Evolutionary conservation across 202 grass and related monocot species (phyloP), one percentile per base, ranked within the genome.

Genomic region (Carex sylvatica): DNA sequence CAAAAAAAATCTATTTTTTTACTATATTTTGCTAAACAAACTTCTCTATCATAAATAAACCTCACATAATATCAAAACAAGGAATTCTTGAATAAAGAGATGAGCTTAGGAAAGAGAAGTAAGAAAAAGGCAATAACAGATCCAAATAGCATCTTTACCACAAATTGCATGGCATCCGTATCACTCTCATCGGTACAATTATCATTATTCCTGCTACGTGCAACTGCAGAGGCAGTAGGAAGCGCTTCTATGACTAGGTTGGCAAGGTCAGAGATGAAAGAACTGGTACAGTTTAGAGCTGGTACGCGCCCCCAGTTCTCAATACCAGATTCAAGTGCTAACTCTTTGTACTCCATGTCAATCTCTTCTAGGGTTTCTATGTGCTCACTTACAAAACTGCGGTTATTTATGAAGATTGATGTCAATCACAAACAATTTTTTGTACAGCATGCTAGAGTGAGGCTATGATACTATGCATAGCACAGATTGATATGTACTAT

Each of bases 311-410:
- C 93, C 96, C 96, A 96, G 78, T 99, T 92, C 72, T 99, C 33
- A 10, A 99, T 96, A 51, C 93, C 96, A 0, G 93, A 96, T 81
- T 96, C 84, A 18, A 99, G 79, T 74, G 93, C 96, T 84, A 96
- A 87, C n/a, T 99, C 83, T 80, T 85, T 99, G 88, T 99, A 99
- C 86, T 99, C 93, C 96, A 99, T 96, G 79, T 99, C 91, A 0
- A 99, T 99, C 85, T 99, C 96, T 84, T 99, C 96, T 58, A 99
- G 53, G 54, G 96, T 99, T 80, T 99, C 96, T 9, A 99, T 96
- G 87, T 99, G 96, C 85, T 99, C 93, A 0, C 96, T 99, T 58
- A 96, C 91, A 75, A 99, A 99, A 54, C 96, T 99, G 80, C 14
- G 68, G 24, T 67, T 12, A 82, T 30, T 30, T 31, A 67, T 9